Conservation (phyloP, 2,329 filamentous ascomycete genomes). For the Trichoderma atroviride region DNA sequence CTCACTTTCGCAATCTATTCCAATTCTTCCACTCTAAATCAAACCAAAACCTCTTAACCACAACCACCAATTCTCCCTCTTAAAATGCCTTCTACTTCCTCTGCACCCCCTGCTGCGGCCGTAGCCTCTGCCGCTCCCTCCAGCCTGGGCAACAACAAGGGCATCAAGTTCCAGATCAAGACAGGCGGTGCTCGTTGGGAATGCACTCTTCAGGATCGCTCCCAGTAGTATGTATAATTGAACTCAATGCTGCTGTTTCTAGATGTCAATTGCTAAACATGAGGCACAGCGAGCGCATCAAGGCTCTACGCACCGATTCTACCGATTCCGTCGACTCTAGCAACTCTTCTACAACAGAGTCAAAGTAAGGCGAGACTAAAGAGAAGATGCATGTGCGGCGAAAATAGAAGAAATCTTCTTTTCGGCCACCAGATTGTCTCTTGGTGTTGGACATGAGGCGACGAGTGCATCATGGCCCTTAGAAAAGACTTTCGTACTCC, state of each 20-base stretch:
- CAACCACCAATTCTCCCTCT: background rate
- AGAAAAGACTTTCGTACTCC: background rate
- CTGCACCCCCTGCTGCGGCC: constrained; percentile 28
- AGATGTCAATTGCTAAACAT: constrained; percentile 22
- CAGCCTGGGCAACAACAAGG: constrained; percentile 42
- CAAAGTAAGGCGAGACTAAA: background rate
- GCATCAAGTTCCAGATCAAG: constrained; percentile 52
- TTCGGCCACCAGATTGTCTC: too few relatives aligned
- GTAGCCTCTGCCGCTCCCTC: constrained; percentile 29
- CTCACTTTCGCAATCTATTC: background rate
- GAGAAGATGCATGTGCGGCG: background rate
- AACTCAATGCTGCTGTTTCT: background rate
- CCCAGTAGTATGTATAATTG: constrained; percentile 45
- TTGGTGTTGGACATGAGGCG: background rate
- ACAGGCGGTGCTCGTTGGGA: constrained; percentile 44
- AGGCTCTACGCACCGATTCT: constrained; percentile 43
- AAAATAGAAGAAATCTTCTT: background rate
- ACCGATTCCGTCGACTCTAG: constrained; percentile 40
- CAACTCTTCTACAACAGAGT: constrained; percentile 3
- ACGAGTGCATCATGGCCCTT: background rate
- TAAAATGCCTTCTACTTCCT: constrained; percentile 31
- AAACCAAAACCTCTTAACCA: background rate
- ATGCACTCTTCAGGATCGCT: constrained; percentile 50
- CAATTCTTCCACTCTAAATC: background rate
- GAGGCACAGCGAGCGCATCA: constrained; percentile 44